Evolutionary conservation across 805 yeast genomes (phyloP).

Genomic region (Nakazawaea holstii): DNA sequence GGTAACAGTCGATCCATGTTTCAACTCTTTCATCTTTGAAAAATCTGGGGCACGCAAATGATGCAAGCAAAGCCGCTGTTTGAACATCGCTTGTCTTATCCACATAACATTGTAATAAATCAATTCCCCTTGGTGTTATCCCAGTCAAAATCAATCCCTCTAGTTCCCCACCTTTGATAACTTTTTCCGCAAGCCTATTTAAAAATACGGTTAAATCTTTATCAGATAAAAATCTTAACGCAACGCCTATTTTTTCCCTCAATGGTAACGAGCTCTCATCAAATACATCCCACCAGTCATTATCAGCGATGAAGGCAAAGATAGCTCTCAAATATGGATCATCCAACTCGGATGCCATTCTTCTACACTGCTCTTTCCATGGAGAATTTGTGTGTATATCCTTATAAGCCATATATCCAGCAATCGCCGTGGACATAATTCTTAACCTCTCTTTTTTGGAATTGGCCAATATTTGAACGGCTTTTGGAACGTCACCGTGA

Average conservation of each 20-base stretch:
- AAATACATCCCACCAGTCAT: conserved; percentile 93
- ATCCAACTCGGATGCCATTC: conserved; percentile 80
- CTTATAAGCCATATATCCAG: conserved; percentile 76
- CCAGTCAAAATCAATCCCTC: conserved; percentile 92
- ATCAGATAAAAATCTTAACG: conserved; percentile 79
- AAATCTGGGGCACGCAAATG: conserved; percentile 81
- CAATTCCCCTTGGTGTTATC: conserved; percentile 79
- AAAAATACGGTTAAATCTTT: conserved; percentile 70
- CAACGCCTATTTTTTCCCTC: conserved; percentile 86
- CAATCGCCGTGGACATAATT: conserved; percentile 88
- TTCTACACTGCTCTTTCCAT: conserved; percentile 92
- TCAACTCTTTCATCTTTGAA: conserved; percentile 69
- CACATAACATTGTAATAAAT: conserved; percentile 78
- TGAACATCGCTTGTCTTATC: conserved; percentile 89
- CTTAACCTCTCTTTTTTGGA: conserved; percentile 66
- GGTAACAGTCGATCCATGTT: conserved; percentile 71
- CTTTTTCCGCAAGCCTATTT: conserved; percentile 63
- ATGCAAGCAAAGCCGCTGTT: conserved; percentile 77
- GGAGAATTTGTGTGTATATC: conserved; percentile 57
- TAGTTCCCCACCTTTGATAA: conserved; percentile 72
- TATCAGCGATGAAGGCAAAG: conserved; percentile 89
- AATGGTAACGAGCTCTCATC: conserved; percentile 87
- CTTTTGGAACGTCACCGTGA: conserved; percentile 79
- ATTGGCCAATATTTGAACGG: conserved; percentile 73
- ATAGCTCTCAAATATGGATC: conserved; percentile 88